Evolutionary conservation across 1,284 basidiomycete species (phyloP).

Genomic region (Anthracocystis setariae): DNA sequence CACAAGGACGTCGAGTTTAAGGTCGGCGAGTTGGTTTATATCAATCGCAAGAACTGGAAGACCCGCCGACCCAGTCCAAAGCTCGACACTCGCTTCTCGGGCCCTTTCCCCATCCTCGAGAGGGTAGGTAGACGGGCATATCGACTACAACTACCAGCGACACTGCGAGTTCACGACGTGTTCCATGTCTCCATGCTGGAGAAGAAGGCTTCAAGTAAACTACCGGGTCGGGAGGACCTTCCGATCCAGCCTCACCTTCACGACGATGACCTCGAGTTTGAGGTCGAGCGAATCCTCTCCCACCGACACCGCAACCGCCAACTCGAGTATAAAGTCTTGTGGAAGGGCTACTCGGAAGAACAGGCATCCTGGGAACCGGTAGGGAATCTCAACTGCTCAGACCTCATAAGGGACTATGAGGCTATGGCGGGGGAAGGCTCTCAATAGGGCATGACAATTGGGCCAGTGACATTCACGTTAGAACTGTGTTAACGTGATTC

Average conservation of each 20-base stretch:
- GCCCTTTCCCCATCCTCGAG: neutral
- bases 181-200: too few species aligned
- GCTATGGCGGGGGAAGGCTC: neutral
- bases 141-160: neutral
- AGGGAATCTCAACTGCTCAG: neutral
- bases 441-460: too few species aligned
- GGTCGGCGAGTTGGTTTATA: slow-evolving; percentile 6
- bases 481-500: too few species aligned
- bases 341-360: slow-evolving; percentile 4
- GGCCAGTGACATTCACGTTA: too few species aligned
- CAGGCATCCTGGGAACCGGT: slow-evolving; percentile 3
- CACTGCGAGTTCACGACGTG: neutral
- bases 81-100: neutral
- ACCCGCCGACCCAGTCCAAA: too few species aligned
- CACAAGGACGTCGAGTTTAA: slow-evolving; percentile 1
- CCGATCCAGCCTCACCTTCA: neutral
- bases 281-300: slow-evolving; percentile 1
- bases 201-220: neutral
- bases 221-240: neutral
- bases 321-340: slow-evolving; percentile 1
- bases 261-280: neutral
- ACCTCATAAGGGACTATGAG: slow-evolving; percentile 10
- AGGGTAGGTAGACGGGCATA: neutral
- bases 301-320: neutral
- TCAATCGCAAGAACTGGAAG: slow-evolving; percentile 9